Conservation (phyloP, 306 rosid genomes). For the Oxytropis ochrocephala region DNA sequence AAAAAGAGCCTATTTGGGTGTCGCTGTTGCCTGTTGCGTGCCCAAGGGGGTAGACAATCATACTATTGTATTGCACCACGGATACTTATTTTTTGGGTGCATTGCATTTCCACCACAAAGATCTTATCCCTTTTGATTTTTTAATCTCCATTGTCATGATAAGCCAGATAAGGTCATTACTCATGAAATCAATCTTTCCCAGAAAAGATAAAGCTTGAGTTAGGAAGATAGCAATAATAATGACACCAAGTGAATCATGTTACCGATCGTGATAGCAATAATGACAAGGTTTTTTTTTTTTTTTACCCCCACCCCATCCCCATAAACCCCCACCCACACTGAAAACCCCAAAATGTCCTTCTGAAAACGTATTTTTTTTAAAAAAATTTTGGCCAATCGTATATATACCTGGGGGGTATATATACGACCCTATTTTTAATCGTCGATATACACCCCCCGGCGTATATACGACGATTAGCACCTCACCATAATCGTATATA, state of each 20-base stretch:
- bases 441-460: too few species aligned
- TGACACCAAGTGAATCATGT: background rate
- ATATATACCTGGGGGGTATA: too few species aligned
- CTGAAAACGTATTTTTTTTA: too few species aligned
- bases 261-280: background rate
- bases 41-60: background rate
- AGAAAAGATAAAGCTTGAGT: background rate
- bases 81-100: too few species aligned
- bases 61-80: background rate
- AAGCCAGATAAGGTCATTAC: slow-evolving; percentile 19
- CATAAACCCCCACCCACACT: too few species aligned
- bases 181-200: background rate
- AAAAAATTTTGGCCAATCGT: too few species aligned
- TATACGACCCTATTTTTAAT: too few species aligned
- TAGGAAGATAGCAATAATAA: background rate
- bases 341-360: too few species aligned
- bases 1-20: background rate
- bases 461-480: too few species aligned
- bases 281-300: too few species aligned
- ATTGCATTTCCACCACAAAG: background rate
- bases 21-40: slow-evolving; percentile 2
- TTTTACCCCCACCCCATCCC: too few species aligned
- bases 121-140: slow-evolving; percentile 9
- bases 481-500: too few species aligned
- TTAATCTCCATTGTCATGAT: background rate